Base-by-base conservation (phyloP, 2,329 filamentous ascomycete species). In the Daldinia sp. region DNA sequence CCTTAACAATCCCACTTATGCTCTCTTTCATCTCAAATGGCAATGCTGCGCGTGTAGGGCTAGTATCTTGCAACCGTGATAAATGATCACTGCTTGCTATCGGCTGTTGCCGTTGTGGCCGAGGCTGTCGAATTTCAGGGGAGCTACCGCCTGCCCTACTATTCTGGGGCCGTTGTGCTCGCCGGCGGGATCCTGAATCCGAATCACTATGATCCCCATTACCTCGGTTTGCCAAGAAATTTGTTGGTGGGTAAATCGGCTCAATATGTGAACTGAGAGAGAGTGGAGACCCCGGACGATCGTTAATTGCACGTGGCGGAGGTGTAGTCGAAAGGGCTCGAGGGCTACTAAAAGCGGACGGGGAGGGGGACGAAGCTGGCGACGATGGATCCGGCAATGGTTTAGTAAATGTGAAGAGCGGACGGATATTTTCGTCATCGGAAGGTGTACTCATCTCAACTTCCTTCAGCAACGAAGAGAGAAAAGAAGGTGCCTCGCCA, bases 1-100 rank as follows among this genome's bases (percentile, higher is more conserved):
- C 82, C 67, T 92, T 91, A 70, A 98, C 95, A 78, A 98, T 93
- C 70, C 89, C 89, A 74, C 93, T 94, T 67, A 99, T 90, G 73
- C 89, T 93, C 69, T 92, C 89, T 77, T 99, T 99, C 66, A 92
- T 90, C 66, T 92, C 89, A 21, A 93, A 87, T 0, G 94, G 90
- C 71, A 97, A 85, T 9, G 76, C 72, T 43, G 82, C 75, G 30
- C 90, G 87, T 2, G 83, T 85, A 6, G 91, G 90, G n/a, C 91
- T 93, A 1, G 82, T 81, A 43, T 94, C 89, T 43, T 84, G 77
- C 71, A 87, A 86, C 25, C 84, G 82, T 15, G 77, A 69, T 48
- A 76, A 45, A 56, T 62, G 56, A 63, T 65, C 70, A 77, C 74
- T 66, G 77, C 77, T 67, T 75, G 80, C 72, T 61, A 79, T 70